Base-by-base conservation (phyloP, 2,329 filamentous ascomycete genomes). In the Aureobasidium namibiae region DNA sequence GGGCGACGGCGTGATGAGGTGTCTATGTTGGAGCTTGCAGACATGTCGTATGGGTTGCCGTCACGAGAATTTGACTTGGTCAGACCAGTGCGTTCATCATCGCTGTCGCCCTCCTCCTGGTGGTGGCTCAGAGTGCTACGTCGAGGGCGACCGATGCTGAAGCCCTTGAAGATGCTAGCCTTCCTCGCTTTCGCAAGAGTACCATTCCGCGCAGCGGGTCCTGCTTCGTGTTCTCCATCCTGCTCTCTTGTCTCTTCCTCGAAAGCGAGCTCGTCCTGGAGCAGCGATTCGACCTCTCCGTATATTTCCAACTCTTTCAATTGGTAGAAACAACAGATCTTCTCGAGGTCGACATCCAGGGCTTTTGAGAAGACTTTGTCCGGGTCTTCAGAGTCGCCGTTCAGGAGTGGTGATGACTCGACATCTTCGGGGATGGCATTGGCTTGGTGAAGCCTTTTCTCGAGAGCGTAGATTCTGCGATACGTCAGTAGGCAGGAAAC, bases 241-340 rank as follows among this genome's bases (percentile, higher is more conserved):
- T 57, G 41, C 33, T 57, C 41, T n/a, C 36, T 34, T 13, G 78
- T 77, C 59, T 86, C 84, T 16, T 81, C 79, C 61, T 92, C 80
- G 66, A 86, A 90, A 7, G 77, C 76, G 57, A 84, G 82, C 42
- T 90, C 82, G 68, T 97, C 92, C 50, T 80, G 79, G 59, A 92
- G 74, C n/a, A 97, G 76, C 36, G 86, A 82, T 49, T 87, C 84
- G 9, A 92, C 84, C 70, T 96, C 92, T 56, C 87, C 85, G 61
- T 88, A 84, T 14, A 99, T 85, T 71, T 97, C 92, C 24, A 84
- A 79, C 74, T 99, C 92, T 73, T 99, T 99, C 62, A 90, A 76
- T 63, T 86, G 82, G 73, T 94, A 97, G 73, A 99, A 99, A 0
- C 87, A 88, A 67, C 84, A 88, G 62, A 99, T 90, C 78, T 97